Conservation (phyloP, 352 stramenopile species). For the Blastocystis sp. region DNA sequence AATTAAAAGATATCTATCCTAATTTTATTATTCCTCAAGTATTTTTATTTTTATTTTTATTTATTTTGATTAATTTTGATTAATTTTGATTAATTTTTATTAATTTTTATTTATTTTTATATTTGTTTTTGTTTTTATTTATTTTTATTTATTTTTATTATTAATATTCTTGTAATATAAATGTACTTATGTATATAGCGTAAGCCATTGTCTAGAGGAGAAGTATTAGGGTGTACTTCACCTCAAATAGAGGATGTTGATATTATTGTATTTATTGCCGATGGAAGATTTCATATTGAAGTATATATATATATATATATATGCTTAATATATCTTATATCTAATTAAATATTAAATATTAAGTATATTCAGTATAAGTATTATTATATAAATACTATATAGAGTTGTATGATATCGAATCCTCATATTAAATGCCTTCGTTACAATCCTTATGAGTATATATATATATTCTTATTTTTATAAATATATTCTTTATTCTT, state of each 20-base stretch:
- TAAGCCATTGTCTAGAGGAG: slow-evolving; percentile 48
- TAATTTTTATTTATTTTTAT: too few species aligned
- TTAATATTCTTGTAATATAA: too few species aligned
- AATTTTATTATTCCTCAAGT: slow-evolving; percentile 68
- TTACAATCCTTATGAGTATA: slow-evolving; percentile 95
- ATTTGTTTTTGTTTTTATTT: too few species aligned
- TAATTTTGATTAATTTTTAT: too few species aligned
- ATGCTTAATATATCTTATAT: too few species aligned
- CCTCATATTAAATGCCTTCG: slow-evolving; percentile 73
- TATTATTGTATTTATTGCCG: slow-evolving; percentile 86
- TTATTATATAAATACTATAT: background rate
- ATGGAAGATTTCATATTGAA: slow-evolving; percentile 96
- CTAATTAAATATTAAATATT: too few species aligned
- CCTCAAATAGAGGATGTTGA: slow-evolving; percentile 67
- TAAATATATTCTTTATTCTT: too few species aligned
- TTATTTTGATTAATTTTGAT: too few species aligned
- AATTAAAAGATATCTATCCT: slow-evolving; percentile 57
- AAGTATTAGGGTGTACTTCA: slow-evolving; percentile 94
- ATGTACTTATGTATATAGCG: slow-evolving; percentile 14
- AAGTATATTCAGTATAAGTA: too few species aligned
- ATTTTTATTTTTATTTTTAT: too few species aligned
- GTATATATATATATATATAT: slow-evolving; percentile 43
- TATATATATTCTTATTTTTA: background rate
- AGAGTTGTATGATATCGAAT: slow-evolving; percentile 94
- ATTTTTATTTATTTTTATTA: too few species aligned